phyloP scores from a whole-genome alignment of 306 rosid species.

The Quercus berberidifolia region DNA sequence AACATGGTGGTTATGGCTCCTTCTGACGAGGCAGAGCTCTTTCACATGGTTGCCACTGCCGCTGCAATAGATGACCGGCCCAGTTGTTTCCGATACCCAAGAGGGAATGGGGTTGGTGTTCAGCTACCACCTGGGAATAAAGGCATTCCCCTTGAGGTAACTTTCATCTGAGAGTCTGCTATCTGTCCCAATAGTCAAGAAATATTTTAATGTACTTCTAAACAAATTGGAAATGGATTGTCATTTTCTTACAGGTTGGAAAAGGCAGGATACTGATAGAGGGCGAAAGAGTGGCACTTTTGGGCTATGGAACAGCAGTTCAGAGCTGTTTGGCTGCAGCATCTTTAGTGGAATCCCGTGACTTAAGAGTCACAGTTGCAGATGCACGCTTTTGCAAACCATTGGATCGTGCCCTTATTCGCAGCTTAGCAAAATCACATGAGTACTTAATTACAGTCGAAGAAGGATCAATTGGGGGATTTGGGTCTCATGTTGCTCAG shows the following conservation, averaged over 20 bases:
- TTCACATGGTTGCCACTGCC: constrained; percentile 96
- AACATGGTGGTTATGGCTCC: constrained; percentile 99
- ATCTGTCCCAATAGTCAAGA: not conserved
- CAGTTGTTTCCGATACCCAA: constrained; percentile 90
- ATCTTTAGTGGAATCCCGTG: constrained; percentile 41
- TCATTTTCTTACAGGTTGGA: constrained; percentile 49
- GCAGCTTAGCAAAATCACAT: constrained; percentile 79
- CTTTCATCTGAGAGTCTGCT: not conserved
- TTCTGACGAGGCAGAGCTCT: constrained; percentile 89
- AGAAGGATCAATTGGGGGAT: constrained; percentile 98
- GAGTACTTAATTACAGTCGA: constrained; percentile 82
- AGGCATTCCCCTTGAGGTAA: constrained; percentile 72
- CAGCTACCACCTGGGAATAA: constrained; percentile 69
- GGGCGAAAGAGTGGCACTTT: constrained; percentile 87
- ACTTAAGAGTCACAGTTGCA: constrained; percentile 54
- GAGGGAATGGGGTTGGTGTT: constrained; percentile 90
- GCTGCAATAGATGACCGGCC: constrained; percentile 89
- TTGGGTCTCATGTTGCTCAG: constrained; percentile 94
- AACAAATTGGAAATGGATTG: constrained; percentile 3
- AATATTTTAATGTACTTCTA: not conserved
- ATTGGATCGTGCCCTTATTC: constrained; percentile 66
- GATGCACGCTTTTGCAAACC: constrained; percentile 98
- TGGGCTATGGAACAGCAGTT: constrained; percentile 81
- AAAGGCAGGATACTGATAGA: constrained; percentile 71
- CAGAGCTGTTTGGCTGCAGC: constrained; percentile 76